Evolutionary conservation across 495 filamentous ascomycete species (phyloP).

Genomic region (Glarea lozoyensis): DNA sequence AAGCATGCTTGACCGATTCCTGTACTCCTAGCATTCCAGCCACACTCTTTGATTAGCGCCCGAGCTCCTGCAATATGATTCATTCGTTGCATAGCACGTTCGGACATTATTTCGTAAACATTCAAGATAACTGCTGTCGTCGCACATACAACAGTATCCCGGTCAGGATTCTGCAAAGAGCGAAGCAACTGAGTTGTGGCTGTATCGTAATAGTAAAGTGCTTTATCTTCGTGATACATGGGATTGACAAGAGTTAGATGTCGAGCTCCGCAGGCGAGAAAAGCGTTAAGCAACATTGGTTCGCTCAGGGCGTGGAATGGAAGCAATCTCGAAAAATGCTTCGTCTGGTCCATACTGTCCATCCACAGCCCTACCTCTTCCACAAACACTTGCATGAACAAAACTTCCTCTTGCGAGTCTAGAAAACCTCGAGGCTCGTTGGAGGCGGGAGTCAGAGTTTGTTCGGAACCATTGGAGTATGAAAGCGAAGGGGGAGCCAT

Average conservation of each 20-base stretch:
- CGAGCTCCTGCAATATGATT: slow-evolving; percentile 82
- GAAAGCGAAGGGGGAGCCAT: slow-evolving; percentile 10
- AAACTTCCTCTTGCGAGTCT: slow-evolving; percentile 63
- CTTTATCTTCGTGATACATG: slow-evolving; percentile 65
- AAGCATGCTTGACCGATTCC: slow-evolving; percentile 87
- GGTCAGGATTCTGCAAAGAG: slow-evolving; percentile 68
- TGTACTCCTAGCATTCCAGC: slow-evolving; percentile 72
- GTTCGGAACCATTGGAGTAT: slow-evolving; percentile 25
- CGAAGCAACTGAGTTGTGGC: slow-evolving; percentile 67
- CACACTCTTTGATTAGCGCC: slow-evolving; percentile 83
- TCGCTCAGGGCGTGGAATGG: slow-evolving; percentile 75
- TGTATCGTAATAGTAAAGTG: slow-evolving; percentile 71
- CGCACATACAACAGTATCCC: slow-evolving; percentile 82
- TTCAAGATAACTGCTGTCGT: slow-evolving; percentile 81
- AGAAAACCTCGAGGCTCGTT: slow-evolving; percentile 50
- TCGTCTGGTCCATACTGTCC: slow-evolving; percentile 80
- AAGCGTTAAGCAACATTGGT: slow-evolving; percentile 86
- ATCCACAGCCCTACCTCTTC: slow-evolving; percentile 91
- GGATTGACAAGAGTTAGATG: slow-evolving; percentile 68
- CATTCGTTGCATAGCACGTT: slow-evolving; percentile 64
- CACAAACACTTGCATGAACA: slow-evolving; percentile 84
- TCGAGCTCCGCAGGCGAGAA: slow-evolving; percentile 81
- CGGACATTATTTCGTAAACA: slow-evolving; percentile 86
- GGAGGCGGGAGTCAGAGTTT: slow-evolving; percentile 40
- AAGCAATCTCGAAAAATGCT: slow-evolving; percentile 80